phyloP scores from a whole-genome alignment of 2,329 filamentous ascomycete genomes.

The Fusarium camptoceras region DNA sequence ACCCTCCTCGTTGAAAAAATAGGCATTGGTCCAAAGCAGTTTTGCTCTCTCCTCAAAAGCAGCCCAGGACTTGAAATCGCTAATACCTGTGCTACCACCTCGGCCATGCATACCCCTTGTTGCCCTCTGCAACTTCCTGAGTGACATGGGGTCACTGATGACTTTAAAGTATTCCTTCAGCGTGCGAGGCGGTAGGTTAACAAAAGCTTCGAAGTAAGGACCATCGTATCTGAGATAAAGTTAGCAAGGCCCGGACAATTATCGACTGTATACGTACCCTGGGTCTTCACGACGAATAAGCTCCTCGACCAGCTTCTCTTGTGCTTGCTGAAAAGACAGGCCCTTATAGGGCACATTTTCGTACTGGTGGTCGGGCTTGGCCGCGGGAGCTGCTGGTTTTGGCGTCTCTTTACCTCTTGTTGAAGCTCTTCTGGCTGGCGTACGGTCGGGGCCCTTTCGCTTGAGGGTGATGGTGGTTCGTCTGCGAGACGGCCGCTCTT shows the following conservation, averaged over 20 bases:
- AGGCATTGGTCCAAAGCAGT: slow-evolving; percentile 88
- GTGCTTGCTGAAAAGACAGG: slow-evolving; percentile 83
- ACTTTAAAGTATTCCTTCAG: slow-evolving; percentile 89
- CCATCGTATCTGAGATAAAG: slow-evolving; percentile 70
- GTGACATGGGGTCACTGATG: slow-evolving; percentile 82
- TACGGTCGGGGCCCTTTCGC: slow-evolving; percentile 52
- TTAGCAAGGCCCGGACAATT: slow-evolving; percentile 23
- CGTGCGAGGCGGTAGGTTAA: slow-evolving; percentile 79
- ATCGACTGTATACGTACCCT: slow-evolving; percentile 57
- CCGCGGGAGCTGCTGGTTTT: slow-evolving; percentile 52
- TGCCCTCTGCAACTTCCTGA: slow-evolving; percentile 81
- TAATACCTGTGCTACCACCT: slow-evolving; percentile 70
- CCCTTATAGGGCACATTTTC: slow-evolving; percentile 73
- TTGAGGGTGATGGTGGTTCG: slow-evolving; percentile 57
- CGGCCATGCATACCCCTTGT: slow-evolving; percentile 79
- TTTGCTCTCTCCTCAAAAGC: slow-evolving; percentile 83
- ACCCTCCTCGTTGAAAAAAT: slow-evolving; percentile 90
- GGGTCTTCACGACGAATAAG: slow-evolving; percentile 76
- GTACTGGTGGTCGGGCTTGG: slow-evolving; percentile 65
- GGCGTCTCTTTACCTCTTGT: slow-evolving; percentile 50
- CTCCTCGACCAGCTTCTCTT: slow-evolving; percentile 85
- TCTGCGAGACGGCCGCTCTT: slow-evolving; percentile 50
- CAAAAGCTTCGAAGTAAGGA: slow-evolving; percentile 77
- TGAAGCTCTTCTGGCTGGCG: slow-evolving; percentile 50
- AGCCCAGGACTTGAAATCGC: slow-evolving; percentile 84